Evolutionary conservation across 495 filamentous ascomycete genomes (phyloP).

Genomic region (Talaromyces nanjingensis): DNA sequence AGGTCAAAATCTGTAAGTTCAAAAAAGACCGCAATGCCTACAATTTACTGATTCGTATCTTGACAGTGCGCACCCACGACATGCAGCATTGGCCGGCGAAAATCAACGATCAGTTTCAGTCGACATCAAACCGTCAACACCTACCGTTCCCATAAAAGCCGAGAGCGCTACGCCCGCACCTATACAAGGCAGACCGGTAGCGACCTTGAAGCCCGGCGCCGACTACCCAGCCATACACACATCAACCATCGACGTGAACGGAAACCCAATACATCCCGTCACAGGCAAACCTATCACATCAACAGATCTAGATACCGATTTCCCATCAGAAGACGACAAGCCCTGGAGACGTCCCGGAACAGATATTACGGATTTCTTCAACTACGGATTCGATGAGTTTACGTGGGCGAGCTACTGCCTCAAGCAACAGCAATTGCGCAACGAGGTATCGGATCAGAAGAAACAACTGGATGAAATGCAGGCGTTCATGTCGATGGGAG

Average conservation of each 20-base stretch:
- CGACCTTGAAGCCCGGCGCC: slow-evolving; percentile 45
- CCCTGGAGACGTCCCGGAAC: slow-evolving; percentile 96
- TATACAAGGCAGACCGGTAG: slow-evolving; percentile 24
- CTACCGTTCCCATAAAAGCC: slow-evolving; percentile 30
- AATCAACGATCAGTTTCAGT: slow-evolving; percentile 52
- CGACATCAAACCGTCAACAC: slow-evolving; percentile 30
- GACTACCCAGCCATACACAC: slow-evolving; percentile 59
- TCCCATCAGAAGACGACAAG: slow-evolving; percentile 71
- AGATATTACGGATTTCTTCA: slow-evolving; percentile 95
- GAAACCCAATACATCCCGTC: slow-evolving; percentile 67
- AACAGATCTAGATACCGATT: slow-evolving; percentile 77
- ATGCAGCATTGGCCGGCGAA: slow-evolving; percentile 52
- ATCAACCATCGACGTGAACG: slow-evolving; percentile 77
- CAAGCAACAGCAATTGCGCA: slow-evolving; percentile 72
- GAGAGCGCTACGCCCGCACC: slow-evolving; percentile 40
- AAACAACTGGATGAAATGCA: slow-evolving; percentile 86
- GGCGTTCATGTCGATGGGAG: slow-evolving; percentile 70
- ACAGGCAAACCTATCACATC: slow-evolving; percentile 63
- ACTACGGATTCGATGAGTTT: slow-evolving; percentile 99
- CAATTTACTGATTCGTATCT: slow-evolving; percentile 30
- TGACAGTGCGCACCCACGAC: slow-evolving; percentile 40
- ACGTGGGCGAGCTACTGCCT: slow-evolving; percentile 94
- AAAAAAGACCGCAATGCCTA: slow-evolving; percentile 5
- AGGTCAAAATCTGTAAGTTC: slow-evolving; percentile 50
- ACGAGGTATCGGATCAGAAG: slow-evolving; percentile 68